Conservation (phyloP, 2,329 filamentous ascomycete species). For the Aureobasidium zeae region DNA sequence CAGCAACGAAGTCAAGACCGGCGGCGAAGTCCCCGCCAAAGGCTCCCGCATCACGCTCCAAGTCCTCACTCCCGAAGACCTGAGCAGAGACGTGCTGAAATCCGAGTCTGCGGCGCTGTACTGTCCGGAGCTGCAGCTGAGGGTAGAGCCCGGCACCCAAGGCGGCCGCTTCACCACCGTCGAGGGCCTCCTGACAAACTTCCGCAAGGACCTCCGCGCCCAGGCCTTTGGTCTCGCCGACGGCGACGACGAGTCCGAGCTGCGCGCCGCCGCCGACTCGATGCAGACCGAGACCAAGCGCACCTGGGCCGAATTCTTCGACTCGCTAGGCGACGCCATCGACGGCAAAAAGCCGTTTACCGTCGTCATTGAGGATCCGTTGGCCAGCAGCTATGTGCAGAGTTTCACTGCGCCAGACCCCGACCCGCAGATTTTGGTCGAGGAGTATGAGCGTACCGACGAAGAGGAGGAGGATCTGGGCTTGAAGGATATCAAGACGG, state of each 20-base stretch:
- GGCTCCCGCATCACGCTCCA: constrained; percentile 74
- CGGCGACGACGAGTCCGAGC: constrained; percentile 32
- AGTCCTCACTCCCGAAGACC: constrained; percentile 60
- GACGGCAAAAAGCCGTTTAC: constrained; percentile 71
- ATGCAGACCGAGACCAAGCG: constrained; percentile 55
- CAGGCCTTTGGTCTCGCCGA: constrained; percentile 76
- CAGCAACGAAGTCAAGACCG: constrained; percentile 95
- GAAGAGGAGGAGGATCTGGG: constrained; percentile 94
- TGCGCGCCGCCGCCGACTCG: constrained; percentile 62
- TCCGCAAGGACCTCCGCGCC: constrained; percentile 76
- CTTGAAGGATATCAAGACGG: constrained; percentile 82
- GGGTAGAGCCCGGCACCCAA: constrained; percentile 85
- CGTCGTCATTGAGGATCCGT: constrained; percentile 73
- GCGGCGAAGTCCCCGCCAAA: constrained; percentile 78
- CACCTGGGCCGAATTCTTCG: constrained; percentile 77
- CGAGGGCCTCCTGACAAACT: constrained; percentile 84
- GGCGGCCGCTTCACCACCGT: constrained; percentile 95
- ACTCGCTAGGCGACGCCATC: constrained; percentile 65
- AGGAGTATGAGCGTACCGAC: constrained; percentile 76
- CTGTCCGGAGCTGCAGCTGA: constrained; percentile 77
- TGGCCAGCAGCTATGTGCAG: constrained; percentile 91
- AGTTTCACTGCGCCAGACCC: constrained; percentile 69
- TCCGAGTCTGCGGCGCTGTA: constrained; percentile 82
- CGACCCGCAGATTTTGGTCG: constrained; percentile 71
- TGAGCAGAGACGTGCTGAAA: constrained; percentile 90